Percentiles rank a stretch among this genome's conserved stretches.
Conservation (phyloP, 2,329 filamentous ascomycete species). For the Hypoxylon sp. region DNA sequence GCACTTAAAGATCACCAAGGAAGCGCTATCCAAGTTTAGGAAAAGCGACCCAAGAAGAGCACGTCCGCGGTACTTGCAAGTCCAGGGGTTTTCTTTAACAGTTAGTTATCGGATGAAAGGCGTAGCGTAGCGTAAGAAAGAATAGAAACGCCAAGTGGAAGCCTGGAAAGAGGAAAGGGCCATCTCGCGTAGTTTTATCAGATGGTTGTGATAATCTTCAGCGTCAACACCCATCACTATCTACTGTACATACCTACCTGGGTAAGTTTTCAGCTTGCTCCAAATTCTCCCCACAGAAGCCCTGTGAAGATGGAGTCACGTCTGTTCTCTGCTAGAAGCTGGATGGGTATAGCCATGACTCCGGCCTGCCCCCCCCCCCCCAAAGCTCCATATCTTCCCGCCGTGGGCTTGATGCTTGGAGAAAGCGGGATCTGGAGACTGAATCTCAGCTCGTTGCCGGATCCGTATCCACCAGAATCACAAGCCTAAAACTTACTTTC, state of each 20-base stretch:
- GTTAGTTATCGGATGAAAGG: no score
- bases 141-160: background rate
- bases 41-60: conserved; percentile 28
- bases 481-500: conserved; percentile 18
- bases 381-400: conserved; percentile 28
- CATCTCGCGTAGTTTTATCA: no score
- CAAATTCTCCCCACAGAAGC: conserved; percentile 28
- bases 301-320: conserved; percentile 29
- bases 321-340: conserved; percentile 26
- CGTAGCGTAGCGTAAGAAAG: no score
- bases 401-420: conserved; percentile 32
- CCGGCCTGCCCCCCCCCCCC: conserved; percentile 25
- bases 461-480: conserved; percentile 28
- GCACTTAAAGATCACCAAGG: conserved; percentile 8
- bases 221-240: conserved; percentile 13
- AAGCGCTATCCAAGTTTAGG: conserved; percentile 32
- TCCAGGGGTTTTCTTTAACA: conserved; percentile 16
- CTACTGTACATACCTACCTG: no score
- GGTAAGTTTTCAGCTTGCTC: conserved; percentile 15
- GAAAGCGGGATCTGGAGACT: conserved; percentile 36
- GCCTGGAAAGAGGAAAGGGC: background rate
- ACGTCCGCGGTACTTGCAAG: conserved; percentile 31
- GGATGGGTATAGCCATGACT: conserved; percentile 18
- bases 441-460: conserved; percentile 20
- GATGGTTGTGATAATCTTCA: conserved; percentile 12